Evolutionary conservation across 2,329 filamentous ascomycete genomes (phyloP).

Genomic region (Zarea fungicola): DNA sequence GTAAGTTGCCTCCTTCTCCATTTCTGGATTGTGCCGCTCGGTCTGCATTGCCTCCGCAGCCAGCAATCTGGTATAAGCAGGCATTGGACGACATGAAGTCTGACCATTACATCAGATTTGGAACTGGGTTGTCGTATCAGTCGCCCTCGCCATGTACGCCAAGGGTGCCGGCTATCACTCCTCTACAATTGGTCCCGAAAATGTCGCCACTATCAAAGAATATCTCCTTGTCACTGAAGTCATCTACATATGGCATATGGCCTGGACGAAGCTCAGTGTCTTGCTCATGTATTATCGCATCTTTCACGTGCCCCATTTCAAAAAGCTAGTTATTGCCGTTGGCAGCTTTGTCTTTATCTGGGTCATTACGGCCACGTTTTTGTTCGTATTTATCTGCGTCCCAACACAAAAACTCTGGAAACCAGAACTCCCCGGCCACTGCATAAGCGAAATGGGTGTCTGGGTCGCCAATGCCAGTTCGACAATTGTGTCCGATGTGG

Average conservation of each 20-base stretch:
- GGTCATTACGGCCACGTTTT: slow-evolving; percentile 41
- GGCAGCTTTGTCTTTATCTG: slow-evolving; percentile 40
- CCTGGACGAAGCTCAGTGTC: slow-evolving; percentile 44
- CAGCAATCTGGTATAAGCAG: not conserved
- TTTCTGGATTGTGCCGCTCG: not conserved
- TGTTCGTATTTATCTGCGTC: slow-evolving; percentile 48
- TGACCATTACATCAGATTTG: slow-evolving; percentile 30
- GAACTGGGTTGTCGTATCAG: slow-evolving; percentile 38
- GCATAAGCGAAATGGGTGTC: slow-evolving; percentile 44
- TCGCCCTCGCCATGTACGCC: slow-evolving; percentile 42
- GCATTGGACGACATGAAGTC: not conserved
- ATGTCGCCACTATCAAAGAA: slow-evolving; percentile 40
- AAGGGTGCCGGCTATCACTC: slow-evolving; percentile 44
- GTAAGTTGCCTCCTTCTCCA: slow-evolving; percentile 21
- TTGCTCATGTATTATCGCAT: slow-evolving; percentile 49
- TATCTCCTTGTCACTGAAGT: slow-evolving; percentile 42
- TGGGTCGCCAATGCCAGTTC: slow-evolving; percentile 46
- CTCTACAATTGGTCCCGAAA: slow-evolving; percentile 27
- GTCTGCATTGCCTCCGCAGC: not conserved
- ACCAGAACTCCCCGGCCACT: slow-evolving; percentile 36
- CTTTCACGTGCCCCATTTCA: slow-evolving; percentile 41
- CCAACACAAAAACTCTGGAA: slow-evolving; percentile 47
- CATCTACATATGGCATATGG: slow-evolving; percentile 42
- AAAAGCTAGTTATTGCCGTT: slow-evolving; percentile 35
- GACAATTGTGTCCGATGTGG: slow-evolving; percentile 41